Base-by-base conservation (phyloP, 441 rosid species). In the Pelargonium exstipulatum region DNA sequence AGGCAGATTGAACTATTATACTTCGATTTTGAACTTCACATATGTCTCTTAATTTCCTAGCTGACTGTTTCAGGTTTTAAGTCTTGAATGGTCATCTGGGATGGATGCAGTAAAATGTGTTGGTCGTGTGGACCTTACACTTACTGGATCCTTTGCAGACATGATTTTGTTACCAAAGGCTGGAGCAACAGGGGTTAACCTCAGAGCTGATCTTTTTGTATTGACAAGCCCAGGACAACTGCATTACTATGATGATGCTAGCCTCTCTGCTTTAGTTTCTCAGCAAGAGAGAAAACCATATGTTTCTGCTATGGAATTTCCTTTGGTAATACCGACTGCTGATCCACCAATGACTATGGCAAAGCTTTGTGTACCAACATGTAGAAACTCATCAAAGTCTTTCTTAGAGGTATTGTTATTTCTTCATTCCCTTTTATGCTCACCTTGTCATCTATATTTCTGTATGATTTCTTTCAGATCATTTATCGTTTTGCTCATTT, bases 111-210 rank as follows among this genome's bases (percentile, higher is more conserved):
- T 87, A 78, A 84, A 83, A 82, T 88, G 90, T 70, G 69, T 85
- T 66, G 79, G 82, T 69, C 88, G 87, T 48, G 81, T 71, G 48
- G 91, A 88, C 82, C 81, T 86, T 77, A 77, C 80, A 69, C 86
- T 83, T 62, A 80, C 74, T 76, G 91, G 91, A 64, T 85, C 90
- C 66, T 88, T 85, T 77, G 91, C 87, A 49, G 91, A 88, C 79
- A 84, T 85, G 86, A 84, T 83, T 73, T 77, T 88, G 71, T 78
- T 85, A 74, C 79, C 87, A 24, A 72, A 79, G 66, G 78, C 71
- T 65, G 71, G 83, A 35, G 69, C 71, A 65, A 77, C 69, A 69
- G 74, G 72, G 65, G 37, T 75, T 86, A 61, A 83, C 71, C 80
- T 76, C 57, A 32, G 69, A 62, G 69, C 17, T 62, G 66, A 80